These are phyloP conservation scores for Arthromyces matolae DNA, from an alignment of 768 basidiomycete genomes.

Conservation along the genomic window DNA sequence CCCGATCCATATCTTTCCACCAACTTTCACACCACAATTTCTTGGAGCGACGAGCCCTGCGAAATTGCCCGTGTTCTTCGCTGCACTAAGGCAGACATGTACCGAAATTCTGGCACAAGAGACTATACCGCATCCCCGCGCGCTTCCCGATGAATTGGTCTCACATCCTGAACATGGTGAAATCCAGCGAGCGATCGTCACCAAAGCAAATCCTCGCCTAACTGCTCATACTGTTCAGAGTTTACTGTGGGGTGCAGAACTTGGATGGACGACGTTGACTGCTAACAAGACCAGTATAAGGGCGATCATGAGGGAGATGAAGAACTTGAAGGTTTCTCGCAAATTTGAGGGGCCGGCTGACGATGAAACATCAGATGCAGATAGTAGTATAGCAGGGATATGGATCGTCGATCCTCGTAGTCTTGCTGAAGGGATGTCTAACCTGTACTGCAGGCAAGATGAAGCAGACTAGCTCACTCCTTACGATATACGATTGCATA, in stretches of 20 bases:
- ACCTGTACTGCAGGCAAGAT: too few relatives aligned
- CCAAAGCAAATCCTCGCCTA: conserved; percentile 52
- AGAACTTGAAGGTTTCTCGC: conserved; percentile 31
- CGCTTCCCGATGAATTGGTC: conserved; percentile 21
- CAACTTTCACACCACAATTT: conserved; percentile 14
- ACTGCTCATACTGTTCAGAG: conserved; percentile 79
- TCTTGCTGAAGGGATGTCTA: conserved; percentile 57
- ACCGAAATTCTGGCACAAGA: conserved; percentile 49
- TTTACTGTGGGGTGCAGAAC: conserved; percentile 61
- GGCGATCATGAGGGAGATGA: conserved; percentile 69
- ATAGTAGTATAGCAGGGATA: conserved; percentile 29
- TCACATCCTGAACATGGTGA: conserved; percentile 23
- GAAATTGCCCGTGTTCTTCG: conserved; percentile 37
- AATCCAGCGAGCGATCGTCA: conserved; percentile 51
- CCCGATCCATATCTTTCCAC: conserved; percentile 51
- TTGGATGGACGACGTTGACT: conserved; percentile 84
- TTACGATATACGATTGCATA: too few relatives aligned
- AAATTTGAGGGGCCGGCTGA: conserved; percentile 25
- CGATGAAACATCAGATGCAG: conserved; percentile 13
- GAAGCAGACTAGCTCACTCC: neutral
- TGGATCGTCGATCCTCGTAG: conserved; percentile 83
- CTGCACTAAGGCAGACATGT: conserved; percentile 49
- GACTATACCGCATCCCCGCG: conserved; percentile 32
- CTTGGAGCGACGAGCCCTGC: conserved; percentile 2
- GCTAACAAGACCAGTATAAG: conserved; percentile 79